Percentiles rank a stretch among this genome's conserved stretches.
Conservation (phyloP, 176 grass and related monocot genomes). For the Eragrostis curvula region DNA sequence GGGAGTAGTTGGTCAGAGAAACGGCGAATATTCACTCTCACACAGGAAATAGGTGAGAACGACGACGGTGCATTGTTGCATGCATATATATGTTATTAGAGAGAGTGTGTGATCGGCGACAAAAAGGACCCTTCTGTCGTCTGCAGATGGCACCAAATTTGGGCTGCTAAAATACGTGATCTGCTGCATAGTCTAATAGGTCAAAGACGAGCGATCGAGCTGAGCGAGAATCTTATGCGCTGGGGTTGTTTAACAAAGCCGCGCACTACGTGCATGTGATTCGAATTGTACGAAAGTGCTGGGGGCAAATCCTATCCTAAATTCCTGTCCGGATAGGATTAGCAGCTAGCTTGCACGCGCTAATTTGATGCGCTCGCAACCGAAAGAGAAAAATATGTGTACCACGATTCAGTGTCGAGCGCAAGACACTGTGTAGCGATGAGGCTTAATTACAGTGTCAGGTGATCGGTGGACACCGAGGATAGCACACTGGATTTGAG, state of each 20-base stretch:
- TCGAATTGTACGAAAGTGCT: constrained; percentile 44
- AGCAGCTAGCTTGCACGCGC: constrained; percentile 28
- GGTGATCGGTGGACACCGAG: too few relatives aligned
- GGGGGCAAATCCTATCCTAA: constrained; percentile 51
- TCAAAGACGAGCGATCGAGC: constrained; percentile 5
- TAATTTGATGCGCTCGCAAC: not conserved
- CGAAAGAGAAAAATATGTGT: not conserved
- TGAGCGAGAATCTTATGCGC: constrained; percentile 43
- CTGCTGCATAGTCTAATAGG: constrained; percentile 19
- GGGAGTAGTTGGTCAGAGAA: constrained; percentile 28
- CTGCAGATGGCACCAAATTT: constrained; percentile 31
- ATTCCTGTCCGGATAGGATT: constrained; percentile 34
- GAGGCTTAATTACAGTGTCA: too few relatives aligned
- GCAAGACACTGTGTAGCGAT: not conserved
- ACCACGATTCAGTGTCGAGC: not conserved
- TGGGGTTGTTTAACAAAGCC: constrained; percentile 17
- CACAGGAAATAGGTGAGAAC: not conserved
- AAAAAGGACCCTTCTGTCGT: constrained; percentile 41
- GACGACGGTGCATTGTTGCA: not conserved
- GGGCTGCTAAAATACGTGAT: constrained; percentile 32
- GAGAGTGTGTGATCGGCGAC: constrained; percentile 26
- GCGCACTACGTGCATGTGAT: constrained; percentile 45
- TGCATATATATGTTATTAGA: not conserved
- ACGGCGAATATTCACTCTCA: constrained; percentile 40
- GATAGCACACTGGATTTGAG: too few relatives aligned